phyloP scores from a whole-genome alignment of 805 yeast genomes.

The Cyberlindnera euphorbiiphila region DNA sequence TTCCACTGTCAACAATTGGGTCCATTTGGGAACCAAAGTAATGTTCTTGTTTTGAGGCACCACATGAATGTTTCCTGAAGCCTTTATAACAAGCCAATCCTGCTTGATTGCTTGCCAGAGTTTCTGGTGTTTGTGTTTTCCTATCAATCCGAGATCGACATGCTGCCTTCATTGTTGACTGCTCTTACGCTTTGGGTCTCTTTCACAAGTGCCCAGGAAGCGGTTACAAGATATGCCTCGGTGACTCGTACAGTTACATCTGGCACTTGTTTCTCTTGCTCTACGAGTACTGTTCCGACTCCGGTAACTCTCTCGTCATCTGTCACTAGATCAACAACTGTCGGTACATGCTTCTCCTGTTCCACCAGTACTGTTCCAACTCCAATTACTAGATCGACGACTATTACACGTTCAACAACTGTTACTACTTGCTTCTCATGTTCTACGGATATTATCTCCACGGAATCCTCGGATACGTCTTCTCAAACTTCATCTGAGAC shows the following conservation, averaged over 20 bases:
- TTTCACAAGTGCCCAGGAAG: no score
- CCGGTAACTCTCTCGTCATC: conserved; percentile 1
- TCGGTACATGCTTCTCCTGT: not conserved
- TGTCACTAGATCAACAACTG: not conserved
- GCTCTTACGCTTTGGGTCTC: no score
- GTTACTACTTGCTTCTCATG: not conserved
- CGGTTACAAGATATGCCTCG: not conserved
- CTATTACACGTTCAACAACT: not conserved
- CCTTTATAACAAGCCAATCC: no score
- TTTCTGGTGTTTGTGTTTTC: no score
- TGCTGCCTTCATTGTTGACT: no score
- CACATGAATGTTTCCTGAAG: no score
- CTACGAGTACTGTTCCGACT: not conserved
- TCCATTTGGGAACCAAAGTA: no score
- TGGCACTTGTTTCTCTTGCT: not conserved
- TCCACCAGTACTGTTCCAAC: not conserved
- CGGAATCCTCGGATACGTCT: not conserved
- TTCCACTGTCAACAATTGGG: no score
- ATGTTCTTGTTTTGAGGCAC: no score
- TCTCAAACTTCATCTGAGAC: not conserved
- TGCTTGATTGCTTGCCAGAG: no score
- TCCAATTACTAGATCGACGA: not conserved
- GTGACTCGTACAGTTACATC: not conserved
- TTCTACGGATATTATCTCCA: not conserved
- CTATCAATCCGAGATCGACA: no score